Evolutionary conservation across 2,329 filamentous ascomycete species (phyloP).

Genomic region (Volutella citrinella): DNA sequence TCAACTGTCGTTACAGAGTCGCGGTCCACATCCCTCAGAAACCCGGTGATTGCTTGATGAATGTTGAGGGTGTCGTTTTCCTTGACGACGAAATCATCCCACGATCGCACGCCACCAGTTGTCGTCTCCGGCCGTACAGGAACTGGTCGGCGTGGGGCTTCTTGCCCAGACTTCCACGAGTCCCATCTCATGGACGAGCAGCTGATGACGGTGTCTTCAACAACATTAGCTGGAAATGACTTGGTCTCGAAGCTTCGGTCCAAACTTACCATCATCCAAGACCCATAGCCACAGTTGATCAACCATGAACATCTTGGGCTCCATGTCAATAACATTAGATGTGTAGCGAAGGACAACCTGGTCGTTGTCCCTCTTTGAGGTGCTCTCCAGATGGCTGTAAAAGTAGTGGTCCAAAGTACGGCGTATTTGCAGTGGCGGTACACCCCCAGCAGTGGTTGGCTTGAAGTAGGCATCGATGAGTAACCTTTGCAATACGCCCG

Average conservation of each 20-base stretch:
- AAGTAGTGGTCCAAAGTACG: slow-evolving; percentile 46
- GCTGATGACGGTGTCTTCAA: slow-evolving; percentile 28
- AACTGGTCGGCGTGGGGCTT: neutral
- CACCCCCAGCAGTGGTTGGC: neutral
- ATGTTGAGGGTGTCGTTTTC: slow-evolving; percentile 7
- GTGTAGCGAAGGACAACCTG: slow-evolving; percentile 39
- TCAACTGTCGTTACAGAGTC: slow-evolving; percentile 5
- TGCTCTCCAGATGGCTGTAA: slow-evolving; percentile 36
- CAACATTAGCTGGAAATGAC: too few species aligned
- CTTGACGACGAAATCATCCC: slow-evolving; percentile 1
- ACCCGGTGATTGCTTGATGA: slow-evolving; percentile 2
- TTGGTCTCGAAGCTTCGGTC: too few species aligned
- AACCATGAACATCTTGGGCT: slow-evolving; percentile 34
- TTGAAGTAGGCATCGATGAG: slow-evolving; percentile 3
- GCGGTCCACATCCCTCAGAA: slow-evolving; percentile 1
- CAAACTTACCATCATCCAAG: slow-evolving; percentile 26
- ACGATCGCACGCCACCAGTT: neutral
- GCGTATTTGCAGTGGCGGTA: slow-evolving; percentile 39
- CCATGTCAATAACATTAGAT: slow-evolving; percentile 1
- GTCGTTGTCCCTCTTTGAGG: slow-evolving; percentile 36
- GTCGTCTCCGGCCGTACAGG: neutral
- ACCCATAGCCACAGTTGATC: slow-evolving; percentile 44
- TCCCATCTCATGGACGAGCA: slow-evolving; percentile 41
- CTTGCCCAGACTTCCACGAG: slow-evolving; percentile 2
- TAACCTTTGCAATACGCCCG: slow-evolving; percentile 4